These are phyloP conservation scores for Fusarium coicis DNA, from an alignment of 2,329 filamentous ascomycete genomes.

Conservation along the genomic window DNA sequence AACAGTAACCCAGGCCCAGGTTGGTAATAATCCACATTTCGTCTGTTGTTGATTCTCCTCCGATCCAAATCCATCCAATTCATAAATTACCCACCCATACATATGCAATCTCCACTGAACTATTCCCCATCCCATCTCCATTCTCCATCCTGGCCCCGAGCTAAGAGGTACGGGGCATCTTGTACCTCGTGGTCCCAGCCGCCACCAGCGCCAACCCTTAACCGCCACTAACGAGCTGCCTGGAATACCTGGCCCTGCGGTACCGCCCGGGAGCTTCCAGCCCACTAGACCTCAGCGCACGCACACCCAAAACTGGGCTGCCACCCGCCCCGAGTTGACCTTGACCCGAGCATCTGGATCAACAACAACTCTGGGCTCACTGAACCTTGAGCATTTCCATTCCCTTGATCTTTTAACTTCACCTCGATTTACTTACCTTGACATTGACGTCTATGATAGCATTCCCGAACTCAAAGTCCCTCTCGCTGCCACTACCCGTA, in stretches of 20 bases:
- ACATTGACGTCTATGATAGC: conserved; percentile 5
- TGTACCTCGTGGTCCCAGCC: conserved; percentile 33
- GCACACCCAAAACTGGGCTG: conserved; percentile 40
- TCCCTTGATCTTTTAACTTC: conserved; percentile 1
- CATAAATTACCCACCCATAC: conserved; percentile 28
- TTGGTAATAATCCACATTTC: conserved; percentile 34
- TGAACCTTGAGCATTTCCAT: conserved; percentile 1
- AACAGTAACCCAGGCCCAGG: not conserved
- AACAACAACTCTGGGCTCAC: conserved; percentile 21
- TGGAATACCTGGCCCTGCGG: conserved; percentile 16
- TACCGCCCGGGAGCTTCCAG: conserved; percentile 18
- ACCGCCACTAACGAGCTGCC: conserved; percentile 34
- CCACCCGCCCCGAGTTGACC: conserved; percentile 41
- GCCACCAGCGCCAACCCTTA: conserved; percentile 34
- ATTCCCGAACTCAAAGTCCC: conserved; percentile 5
- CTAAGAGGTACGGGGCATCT: conserved; percentile 30
- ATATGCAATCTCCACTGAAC: conserved; percentile 37
- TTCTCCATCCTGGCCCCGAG: conserved; percentile 33
- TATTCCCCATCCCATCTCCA: conserved; percentile 33
- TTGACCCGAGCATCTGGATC: conserved; percentile 46
- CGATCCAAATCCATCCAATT: conserved; percentile 15
- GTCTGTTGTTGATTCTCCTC: conserved; percentile 14
- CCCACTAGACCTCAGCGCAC: conserved; percentile 26
- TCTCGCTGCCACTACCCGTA: conserved; percentile 1
- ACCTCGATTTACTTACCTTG: conserved; percentile 4